phyloP scores from a whole-genome alignment of 2,329 filamentous ascomycete genomes.

The Penicillium sp. region DNA sequence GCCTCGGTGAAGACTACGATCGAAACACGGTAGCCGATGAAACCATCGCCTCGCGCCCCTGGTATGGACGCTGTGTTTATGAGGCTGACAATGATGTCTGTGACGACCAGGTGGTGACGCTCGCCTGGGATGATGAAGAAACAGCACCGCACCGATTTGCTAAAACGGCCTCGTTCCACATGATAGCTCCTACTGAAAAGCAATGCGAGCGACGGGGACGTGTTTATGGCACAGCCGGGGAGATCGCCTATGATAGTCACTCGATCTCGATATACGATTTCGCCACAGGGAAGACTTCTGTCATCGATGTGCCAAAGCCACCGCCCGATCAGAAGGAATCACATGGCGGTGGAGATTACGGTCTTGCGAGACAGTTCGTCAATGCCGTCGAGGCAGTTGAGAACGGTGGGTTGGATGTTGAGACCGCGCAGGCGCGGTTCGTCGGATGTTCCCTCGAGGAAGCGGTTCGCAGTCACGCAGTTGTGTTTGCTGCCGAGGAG shows the following conservation, averaged over 20 bases:
- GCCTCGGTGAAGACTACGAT: conserved; percentile 58
- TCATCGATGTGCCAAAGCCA: conserved; percentile 61
- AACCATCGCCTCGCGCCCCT: conserved; percentile 54
- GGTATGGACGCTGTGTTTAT: conserved; percentile 96
- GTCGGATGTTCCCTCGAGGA: conserved; percentile 86
- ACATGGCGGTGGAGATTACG: conserved; percentile 78
- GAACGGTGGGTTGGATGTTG: conserved; percentile 65
- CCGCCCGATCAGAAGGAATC: conserved; percentile 56
- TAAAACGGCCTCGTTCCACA: conserved; percentile 89
- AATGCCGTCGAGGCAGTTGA: conserved; percentile 78
- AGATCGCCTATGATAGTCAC: conserved; percentile 80
- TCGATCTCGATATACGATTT: conserved; percentile 78
- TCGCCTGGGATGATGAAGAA: conserved; percentile 77
- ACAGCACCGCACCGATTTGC: conserved; percentile 55
- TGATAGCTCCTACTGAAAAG: conserved; percentile 86
- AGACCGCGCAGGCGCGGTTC: conserved; percentile 71
- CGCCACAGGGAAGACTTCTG: conserved; percentile 54
- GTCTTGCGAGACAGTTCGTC: conserved; percentile 80
- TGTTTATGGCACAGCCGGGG: conserved; percentile 83
- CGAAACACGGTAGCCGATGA: conserved; percentile 54
- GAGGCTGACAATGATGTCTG: conserved; percentile 91
- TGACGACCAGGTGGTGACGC: conserved; percentile 87
- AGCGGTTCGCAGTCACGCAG: conserved; percentile 81
- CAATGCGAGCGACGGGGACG: conserved; percentile 83
- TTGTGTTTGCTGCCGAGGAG: conserved; percentile 93